Base-by-base conservation (phyloP, 2,329 filamentous ascomycete species). In the Emergomyces orientalis region DNA sequence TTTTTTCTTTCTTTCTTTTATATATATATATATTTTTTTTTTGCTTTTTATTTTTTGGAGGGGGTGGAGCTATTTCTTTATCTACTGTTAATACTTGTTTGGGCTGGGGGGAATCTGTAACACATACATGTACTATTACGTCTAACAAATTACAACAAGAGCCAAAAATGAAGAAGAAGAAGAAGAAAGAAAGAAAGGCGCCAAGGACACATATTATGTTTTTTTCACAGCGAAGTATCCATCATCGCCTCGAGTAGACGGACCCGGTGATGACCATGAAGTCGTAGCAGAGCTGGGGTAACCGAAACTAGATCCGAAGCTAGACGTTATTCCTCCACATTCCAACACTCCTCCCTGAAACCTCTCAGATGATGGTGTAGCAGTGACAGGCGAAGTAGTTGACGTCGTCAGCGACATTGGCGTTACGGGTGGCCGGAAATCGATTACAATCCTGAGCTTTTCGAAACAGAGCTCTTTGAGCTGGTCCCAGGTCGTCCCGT, bases 401-500 rank as follows among this genome's bases (percentile, higher is more conserved):
- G 45, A 9, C 22, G 34, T 60, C 22, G 30, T n/a, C 30, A 37
- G 19, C 59, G 34, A 13, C 32, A 22, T 60, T 37, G 37, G 32
- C 22, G 49, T 45, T 9, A 45, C n/a, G 34, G 49, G 22, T 5
- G 60, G 60, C 27, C n/a, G 51, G 49, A 61, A 55, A 8, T 61
- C 51, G 5, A 61, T 19, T 9, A 41, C 37, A 17, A 52, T 56
- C 49, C 37, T 54, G 8, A 39, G 41, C 41, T 27, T 27, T 17
- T 62, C 52, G n/a, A 51, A 41, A 30, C 57, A 49, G 5, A 47
- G 39, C 19, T 51, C 30, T 39, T 32, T 51, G 32, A 62, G 51
- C 27, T 62, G 34, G n/a, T 49, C 52, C 61, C 61, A 62, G 3
- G 34, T 51, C 25, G 37, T 22, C 3, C 43, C 60, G 1, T 62